Conservation (phyloP, 768 basidiomycete genomes). For the Hysterangium stoloniferum region DNA sequence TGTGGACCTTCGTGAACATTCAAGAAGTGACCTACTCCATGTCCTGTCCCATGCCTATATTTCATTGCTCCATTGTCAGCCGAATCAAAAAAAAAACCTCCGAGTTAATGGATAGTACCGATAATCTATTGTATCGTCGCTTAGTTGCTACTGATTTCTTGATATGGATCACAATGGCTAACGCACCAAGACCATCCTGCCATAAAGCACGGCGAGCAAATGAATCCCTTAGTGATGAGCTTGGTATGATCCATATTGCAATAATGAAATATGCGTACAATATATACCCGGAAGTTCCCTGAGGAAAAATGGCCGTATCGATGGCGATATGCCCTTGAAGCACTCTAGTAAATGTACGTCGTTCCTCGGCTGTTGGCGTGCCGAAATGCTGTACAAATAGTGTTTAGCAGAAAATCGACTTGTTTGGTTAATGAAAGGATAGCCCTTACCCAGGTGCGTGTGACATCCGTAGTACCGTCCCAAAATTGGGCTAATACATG, state of each 20-base stretch:
- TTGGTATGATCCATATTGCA: neutral
- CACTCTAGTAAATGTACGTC: conserved; percentile 84
- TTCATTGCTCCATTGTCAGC: conserved; percentile 8
- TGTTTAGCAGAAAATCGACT: neutral
- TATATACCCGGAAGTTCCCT: conserved; percentile 59
- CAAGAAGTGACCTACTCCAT: conserved; percentile 90
- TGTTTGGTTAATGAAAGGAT: neutral
- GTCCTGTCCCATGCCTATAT: conserved; percentile 81
- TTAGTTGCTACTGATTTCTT: conserved; percentile 11
- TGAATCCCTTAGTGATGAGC: conserved; percentile 47
- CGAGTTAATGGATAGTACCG: conserved; percentile 31
- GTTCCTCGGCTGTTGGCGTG: conserved; percentile 72
- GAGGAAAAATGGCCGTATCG: conserved; percentile 77
- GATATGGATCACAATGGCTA: neutral
- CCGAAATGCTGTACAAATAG: conserved; percentile 85
- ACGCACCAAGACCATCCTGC: conserved; percentile 77
- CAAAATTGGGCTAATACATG: conserved; percentile 57
- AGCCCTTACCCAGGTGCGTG: conserved; percentile 68
- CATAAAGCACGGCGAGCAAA: conserved; percentile 75
- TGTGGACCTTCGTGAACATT: conserved; percentile 89
- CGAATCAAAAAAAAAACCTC: conserved; percentile 5
- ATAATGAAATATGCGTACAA: conserved; percentile 34
- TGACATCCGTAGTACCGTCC: conserved; percentile 95
- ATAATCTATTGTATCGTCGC: conserved; percentile 42
- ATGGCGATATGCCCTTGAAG: conserved; percentile 88